Percentiles rank a stretch among this genome's conserved stretches.
These are phyloP conservation scores for Anethum foeniculum DNA, from an alignment of 140 eudicot genomes.

Conservation along the genomic window DNA sequence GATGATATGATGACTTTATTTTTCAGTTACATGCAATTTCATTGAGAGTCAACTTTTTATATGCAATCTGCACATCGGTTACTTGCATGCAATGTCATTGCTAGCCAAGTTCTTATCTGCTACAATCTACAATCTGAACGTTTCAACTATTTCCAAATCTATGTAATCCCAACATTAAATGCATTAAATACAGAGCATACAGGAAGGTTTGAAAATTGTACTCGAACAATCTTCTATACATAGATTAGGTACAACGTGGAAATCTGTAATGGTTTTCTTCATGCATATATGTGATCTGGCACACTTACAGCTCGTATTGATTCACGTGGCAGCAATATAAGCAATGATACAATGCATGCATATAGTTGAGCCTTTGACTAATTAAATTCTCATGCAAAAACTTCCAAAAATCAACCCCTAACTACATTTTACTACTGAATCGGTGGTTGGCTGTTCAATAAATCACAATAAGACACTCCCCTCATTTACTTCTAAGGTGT, in stretches of 20 bases:
- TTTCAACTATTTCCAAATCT: not conserved
- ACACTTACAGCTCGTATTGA: not conserved
- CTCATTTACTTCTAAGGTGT: not conserved
- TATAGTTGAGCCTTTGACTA: not conserved
- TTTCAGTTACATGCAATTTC: not conserved
- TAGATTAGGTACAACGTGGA: not conserved
- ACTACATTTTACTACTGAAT: not conserved
- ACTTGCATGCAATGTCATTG: not conserved
- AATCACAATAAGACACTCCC: not conserved
- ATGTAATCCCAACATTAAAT: not conserved
- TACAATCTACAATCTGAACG: not conserved
- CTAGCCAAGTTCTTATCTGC: not conserved
- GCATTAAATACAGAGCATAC: not conserved
- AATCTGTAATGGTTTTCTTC: not conserved
- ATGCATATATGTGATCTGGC: not conserved
- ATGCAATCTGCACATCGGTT: not conserved
- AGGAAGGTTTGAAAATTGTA: not conserved
- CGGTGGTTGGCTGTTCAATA: not conserved
- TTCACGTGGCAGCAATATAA: not conserved
- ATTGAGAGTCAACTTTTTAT: not conserved
- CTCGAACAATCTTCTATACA: not conserved
- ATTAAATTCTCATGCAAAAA: not conserved
- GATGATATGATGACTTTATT: too few species aligned
- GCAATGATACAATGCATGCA: not conserved
- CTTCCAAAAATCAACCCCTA: not conserved